phyloP scores from a whole-genome alignment of 225 moss, liverwort and hornwort species.

The Neckera pumila region DNA sequence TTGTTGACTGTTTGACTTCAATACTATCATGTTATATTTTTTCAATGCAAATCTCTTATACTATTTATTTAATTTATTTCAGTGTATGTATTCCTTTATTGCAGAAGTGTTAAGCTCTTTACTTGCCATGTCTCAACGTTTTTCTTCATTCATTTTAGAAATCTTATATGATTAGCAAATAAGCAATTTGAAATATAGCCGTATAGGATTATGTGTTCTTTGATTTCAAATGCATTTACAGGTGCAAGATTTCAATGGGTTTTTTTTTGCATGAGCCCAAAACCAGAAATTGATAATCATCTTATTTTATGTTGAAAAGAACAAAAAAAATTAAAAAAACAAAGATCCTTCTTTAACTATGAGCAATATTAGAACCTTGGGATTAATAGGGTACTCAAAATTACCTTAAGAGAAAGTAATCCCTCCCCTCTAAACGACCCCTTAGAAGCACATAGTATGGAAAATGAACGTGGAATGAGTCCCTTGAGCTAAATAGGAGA shows the following conservation, averaged over 20 bases:
- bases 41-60: no score
- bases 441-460: background rate
- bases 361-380: background rate
- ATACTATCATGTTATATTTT: background rate
- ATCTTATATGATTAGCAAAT: background rate
- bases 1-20: background rate
- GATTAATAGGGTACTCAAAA: background rate
- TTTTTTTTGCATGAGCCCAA: rapidly evolving
- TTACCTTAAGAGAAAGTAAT: background rate
- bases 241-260: rapidly evolving
- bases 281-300: background rate
- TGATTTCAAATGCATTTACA: background rate
- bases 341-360: background rate
- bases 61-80: no score
- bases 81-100: no score
- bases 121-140: background rate
- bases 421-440: rapidly evolving
- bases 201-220: background rate
- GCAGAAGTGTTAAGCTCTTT: no score
- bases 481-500: background rate
- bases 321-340: background rate
- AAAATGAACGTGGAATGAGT: background rate
- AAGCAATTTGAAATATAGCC: background rate
- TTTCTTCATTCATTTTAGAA: background rate
- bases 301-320: background rate